Base-by-base conservation (phyloP, 495 filamentous ascomycete species). In the Lasiosphaeriaceae sp. region DNA sequence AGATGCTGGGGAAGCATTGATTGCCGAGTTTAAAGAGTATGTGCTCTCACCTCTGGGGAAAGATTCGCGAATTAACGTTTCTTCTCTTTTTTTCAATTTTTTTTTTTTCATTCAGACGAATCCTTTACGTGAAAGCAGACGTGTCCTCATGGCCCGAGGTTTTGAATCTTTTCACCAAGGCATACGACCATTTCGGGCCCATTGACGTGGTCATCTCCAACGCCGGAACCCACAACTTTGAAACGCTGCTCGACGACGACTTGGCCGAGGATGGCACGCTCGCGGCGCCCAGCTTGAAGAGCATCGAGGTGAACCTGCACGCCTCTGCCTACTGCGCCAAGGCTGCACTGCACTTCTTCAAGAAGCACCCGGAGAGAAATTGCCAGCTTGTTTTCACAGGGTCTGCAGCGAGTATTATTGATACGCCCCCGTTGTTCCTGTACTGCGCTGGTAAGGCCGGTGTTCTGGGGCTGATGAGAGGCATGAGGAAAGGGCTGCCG, bases 1-100 rank as follows among this genome's bases (percentile, higher is more conserved):
- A 20, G 46, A 47, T 47, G 46, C 46, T 8, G 46, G 46, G 9
- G 46, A 47, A 14, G 17, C 22, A 8, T 26, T 47, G 20, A 6
- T 47, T 24, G 21, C 17, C 46, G 46, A 47, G 46, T 47, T 47
- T 22, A 47, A 47, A 47, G 46, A 47, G 46, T 47, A 47, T 8
- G 46, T 22, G 3, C 26, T 31, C 26, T 3, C 26, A 31, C 26
- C 26, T 31, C 9, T 9, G 26, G 26, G 9, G n/a, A n/a, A n/a
- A n/a, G n/a, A n/a, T n/a, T n/a, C n/a, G n/a, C n/a, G n/a, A n/a
- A n/a, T n/a, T n/a, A n/a, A n/a, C n/a, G n/a, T n/a, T n/a, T n/a
- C n/a, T n/a, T n/a, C n/a, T n/a, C n/a, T n/a, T n/a, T n/a, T n/a
- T n/a, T n/a, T n/a, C n/a, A n/a, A n/a, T n/a, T n/a, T n/a, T n/a